Percentiles rank a stretch among this genome's conserved stretches.
Evolutionary conservation across 2,329 filamentous ascomycete species (phyloP).

Genomic region (Cytospora paraplurivora): DNA sequence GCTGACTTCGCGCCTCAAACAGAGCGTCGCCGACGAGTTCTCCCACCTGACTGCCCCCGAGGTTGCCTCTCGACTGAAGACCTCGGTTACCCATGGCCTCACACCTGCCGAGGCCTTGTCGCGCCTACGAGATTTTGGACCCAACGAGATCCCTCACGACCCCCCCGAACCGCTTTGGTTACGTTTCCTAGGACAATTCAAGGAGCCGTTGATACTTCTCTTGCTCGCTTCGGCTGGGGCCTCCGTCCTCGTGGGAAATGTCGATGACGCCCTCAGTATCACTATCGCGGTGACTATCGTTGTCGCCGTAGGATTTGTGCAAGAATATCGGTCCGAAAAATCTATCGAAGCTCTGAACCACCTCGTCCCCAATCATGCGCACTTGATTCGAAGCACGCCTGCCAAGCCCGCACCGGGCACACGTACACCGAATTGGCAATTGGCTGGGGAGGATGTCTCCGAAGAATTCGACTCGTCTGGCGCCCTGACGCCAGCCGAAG

Average conservation of each 20-base stretch:
- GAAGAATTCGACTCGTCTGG: conserved; percentile 51
- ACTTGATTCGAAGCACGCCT: conserved; percentile 73
- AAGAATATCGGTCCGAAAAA: conserved; percentile 97
- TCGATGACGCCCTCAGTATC: conserved; percentile 94
- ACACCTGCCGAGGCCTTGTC: conserved; percentile 78
- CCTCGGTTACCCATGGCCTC: conserved; percentile 82
- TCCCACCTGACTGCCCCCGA: conserved; percentile 74
- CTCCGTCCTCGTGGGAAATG: conserved; percentile 88
- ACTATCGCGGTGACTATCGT: conserved; percentile 96
- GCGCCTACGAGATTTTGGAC: conserved; percentile 77
- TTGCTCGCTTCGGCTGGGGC: conserved; percentile 85
- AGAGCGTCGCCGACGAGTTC: conserved; percentile 62
- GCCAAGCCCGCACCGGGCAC: conserved; percentile 38
- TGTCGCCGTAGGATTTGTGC: conserved; percentile 91
- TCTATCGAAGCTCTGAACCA: conserved; percentile 94
- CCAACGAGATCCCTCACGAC: conserved; percentile 93
- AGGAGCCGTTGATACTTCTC: conserved; percentile 92
- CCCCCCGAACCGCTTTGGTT: conserved; percentile 93
- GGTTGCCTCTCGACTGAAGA: conserved; percentile 74
- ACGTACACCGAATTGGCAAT: conserved; percentile 52
- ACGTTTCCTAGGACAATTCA: conserved; percentile 94
- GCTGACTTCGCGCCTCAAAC: conserved; percentile 22
- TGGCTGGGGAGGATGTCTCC: conserved; percentile 32
- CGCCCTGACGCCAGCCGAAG: conserved; percentile 62
- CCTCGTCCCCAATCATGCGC: conserved; percentile 91